Percentiles rank a stretch among this genome's conserved stretches.
Conservation (phyloP, 345 rosid genomes). For the Dipteronia dyeriana region DNA sequence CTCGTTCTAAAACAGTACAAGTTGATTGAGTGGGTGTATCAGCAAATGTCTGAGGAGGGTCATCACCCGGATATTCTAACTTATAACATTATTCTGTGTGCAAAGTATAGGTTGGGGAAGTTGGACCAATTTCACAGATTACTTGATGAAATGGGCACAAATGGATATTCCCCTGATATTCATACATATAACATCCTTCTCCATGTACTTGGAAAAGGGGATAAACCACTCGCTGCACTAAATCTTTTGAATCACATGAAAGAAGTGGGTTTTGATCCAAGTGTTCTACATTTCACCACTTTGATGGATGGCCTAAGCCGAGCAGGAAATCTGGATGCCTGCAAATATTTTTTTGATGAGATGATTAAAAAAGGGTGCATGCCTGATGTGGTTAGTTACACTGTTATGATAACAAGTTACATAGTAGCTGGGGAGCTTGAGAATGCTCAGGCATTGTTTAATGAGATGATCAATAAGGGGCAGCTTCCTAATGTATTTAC, state of each 20-base stretch:
- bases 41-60: conserved; percentile 70
- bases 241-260: conserved; percentile 79
- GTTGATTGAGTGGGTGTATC: conserved; percentile 88
- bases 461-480: conserved; percentile 64
- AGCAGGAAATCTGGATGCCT: conserved; percentile 81
- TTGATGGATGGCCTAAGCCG: conserved; percentile 90
- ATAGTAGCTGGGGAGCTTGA: conserved; percentile 64
- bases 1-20: conserved; percentile 57
- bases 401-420: conserved; percentile 81
- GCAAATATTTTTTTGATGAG: conserved; percentile 73
- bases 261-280: conserved; percentile 65
- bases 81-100: conserved; percentile 70
- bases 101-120: conserved; percentile 74
- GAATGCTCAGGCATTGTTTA: conserved; percentile 64
- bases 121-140: conserved; percentile 60
- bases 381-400: conserved; percentile 86
- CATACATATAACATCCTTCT: conserved; percentile 83
- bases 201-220: conserved; percentile 80
- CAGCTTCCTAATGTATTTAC: conserved; percentile 82
- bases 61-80: conserved; percentile 63
- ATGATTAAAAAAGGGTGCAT: conserved; percentile 62
- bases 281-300: conserved; percentile 75
- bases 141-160: conserved; percentile 75
- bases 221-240: conserved; percentile 80
- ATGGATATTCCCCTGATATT: conserved; percentile 65